phyloP scores from a whole-genome alignment of 345 rosid species.

The Populus simonii region DNA sequence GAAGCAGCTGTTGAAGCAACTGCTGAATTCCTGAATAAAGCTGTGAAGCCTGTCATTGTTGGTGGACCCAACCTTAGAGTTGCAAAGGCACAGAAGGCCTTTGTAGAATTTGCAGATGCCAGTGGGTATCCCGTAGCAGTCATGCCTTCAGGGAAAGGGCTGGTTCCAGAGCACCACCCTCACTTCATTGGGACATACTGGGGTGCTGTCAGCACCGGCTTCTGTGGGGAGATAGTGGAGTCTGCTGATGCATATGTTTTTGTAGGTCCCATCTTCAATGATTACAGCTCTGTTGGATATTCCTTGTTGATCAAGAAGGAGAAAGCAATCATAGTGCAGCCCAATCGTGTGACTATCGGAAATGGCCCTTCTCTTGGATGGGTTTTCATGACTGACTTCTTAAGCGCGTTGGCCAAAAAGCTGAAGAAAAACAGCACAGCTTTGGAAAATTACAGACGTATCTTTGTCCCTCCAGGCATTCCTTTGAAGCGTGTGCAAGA shows the following conservation, averaged over 20 bases:
- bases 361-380: constrained; percentile 73
- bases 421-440: constrained; percentile 59
- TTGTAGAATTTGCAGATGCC: constrained; percentile 49
- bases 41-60: constrained; percentile 69
- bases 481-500: constrained; percentile 47
- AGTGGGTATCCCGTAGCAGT: constrained; percentile 54
- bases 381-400: constrained; percentile 72
- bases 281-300: constrained; percentile 73
- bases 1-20: constrained; percentile 76
- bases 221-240: constrained; percentile 67
- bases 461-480: constrained; percentile 54
- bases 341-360: constrained; percentile 63
- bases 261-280: constrained; percentile 72
- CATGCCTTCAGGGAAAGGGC: constrained; percentile 72
- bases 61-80: constrained; percentile 68
- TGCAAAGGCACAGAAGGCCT: constrained; percentile 51
- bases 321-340: constrained; percentile 53
- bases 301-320: constrained; percentile 67
- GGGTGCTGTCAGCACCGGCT: constrained; percentile 73
- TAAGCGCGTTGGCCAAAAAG: constrained; percentile 56
- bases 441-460: constrained; percentile 58
- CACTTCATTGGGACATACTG: constrained; percentile 73
- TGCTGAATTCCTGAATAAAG: constrained; percentile 59
- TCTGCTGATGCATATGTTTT: constrained; percentile 75
- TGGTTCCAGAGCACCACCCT: constrained; percentile 58